Conservation (phyloP, 345 rosid species). For the Cardamine occulta region DNA sequence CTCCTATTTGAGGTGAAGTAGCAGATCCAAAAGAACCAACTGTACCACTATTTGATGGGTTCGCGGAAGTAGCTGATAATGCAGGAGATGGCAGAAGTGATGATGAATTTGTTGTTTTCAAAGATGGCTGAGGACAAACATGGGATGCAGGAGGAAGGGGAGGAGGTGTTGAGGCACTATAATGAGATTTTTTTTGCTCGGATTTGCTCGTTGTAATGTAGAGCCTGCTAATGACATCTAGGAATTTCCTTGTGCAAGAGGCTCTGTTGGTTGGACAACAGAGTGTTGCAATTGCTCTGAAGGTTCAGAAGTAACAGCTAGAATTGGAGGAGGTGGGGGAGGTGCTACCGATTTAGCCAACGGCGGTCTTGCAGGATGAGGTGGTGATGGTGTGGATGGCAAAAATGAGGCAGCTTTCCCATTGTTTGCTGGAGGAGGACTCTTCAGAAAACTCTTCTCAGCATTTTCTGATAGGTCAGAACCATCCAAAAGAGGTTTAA, state of each 20-base stretch:
- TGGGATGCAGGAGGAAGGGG: constrained; percentile 29
- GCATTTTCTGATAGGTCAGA: constrained; percentile 37
- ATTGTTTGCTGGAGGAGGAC: constrained; percentile 33
- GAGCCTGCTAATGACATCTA: constrained; percentile 42
- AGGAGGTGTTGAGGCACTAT: constrained; percentile 42
- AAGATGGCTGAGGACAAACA: constrained; percentile 24
- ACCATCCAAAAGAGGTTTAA: constrained; percentile 43
- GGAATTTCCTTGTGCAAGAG: constrained; percentile 37
- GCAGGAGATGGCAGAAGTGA: constrained; percentile 38
- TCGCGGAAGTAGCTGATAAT: constrained; percentile 32
- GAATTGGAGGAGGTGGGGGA: constrained; percentile 55
- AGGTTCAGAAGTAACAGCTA: constrained; percentile 33
- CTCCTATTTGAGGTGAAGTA: constrained; percentile 23
- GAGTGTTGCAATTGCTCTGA: constrained; percentile 32
- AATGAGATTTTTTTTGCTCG: constrained; percentile 29
- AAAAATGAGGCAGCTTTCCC: constrained; percentile 40
- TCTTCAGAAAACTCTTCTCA: constrained; percentile 17
- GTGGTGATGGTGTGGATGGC: constrained; percentile 45
- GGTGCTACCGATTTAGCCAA: constrained; percentile 40
- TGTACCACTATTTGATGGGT: constrained; percentile 22
- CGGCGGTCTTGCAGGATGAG: constrained; percentile 40
- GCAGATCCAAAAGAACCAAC: not conserved
- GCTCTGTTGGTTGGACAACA: constrained; percentile 31
- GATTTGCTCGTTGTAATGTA: constrained; percentile 13
- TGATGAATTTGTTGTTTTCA: constrained; percentile 6